Base-by-base conservation (phyloP, 2,329 filamentous ascomycete genomes). In the Graphium sp. region DNA sequence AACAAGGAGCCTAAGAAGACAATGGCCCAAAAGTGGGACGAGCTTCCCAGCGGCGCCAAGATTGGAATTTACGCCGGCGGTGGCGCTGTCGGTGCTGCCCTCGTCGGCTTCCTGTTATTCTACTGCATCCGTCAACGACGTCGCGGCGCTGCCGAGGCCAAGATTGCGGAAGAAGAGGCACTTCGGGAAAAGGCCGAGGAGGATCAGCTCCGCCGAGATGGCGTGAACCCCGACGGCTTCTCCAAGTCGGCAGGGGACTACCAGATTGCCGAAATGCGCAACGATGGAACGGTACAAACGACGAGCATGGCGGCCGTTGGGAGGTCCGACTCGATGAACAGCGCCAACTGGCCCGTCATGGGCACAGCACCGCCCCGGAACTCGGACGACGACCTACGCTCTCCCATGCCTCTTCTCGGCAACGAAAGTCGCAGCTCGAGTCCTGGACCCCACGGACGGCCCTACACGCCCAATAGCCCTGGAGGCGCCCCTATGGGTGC, bases 71-170 rank as follows among this genome's bases (percentile, higher is more conserved):
- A 68, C 37, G 59, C 54, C 3, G 47, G 46, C 7, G 56, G 51
- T 3, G 60, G 49, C n/a, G 48, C 39, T 12, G 12, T 34, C 11
- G 55, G 49, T 19, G 58, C 51, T 15, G 34, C 59, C 5, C 39
- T 62, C 1, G 16, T 63, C 11, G 48, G 43, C 17, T 47, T 49
- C 0, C 49, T 58, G 6, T 41, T 60, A 13, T 61, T 65, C 42
- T 67, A 63, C 52, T 71, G 62, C 48, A 49, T 68, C 41, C 55
- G 56, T 23, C 65, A 73, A 44, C 59, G 68, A 21, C 56, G 59
- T 23, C 49, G 49, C 0, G 70, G 70, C 9, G 53, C 54, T 13
- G 42, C 40, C 14, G 69, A 74, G 42, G 64, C 66, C 21, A 50
- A 52, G 21, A 32, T 52, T 7, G 61, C 58, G 11, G 53, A 52